Percentiles rank a stretch among this genome's conserved stretches.
phyloP scores from a whole-genome alignment of 208 protist genomes.

The Vickermania ingenoplastis region DNA sequence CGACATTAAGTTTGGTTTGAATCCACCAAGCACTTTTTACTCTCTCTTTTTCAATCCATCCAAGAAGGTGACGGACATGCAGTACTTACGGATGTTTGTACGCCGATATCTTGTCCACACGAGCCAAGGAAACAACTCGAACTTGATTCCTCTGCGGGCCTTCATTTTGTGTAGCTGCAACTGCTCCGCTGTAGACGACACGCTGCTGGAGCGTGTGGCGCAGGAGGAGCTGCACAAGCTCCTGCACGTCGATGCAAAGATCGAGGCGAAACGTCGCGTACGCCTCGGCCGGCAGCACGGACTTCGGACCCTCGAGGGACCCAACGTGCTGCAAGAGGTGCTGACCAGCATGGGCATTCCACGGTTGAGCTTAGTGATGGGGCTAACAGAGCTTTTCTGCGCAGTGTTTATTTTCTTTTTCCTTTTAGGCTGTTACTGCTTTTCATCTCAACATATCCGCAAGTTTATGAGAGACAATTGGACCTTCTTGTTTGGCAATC shows the following conservation, averaged over 20 bases:
- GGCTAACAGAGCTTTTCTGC: background rate
- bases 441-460: background rate
- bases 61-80: slow-evolving; percentile 51
- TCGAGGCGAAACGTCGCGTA: background rate
- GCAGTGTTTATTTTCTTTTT: background rate
- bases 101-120: slow-evolving; percentile 76
- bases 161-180: slow-evolving; percentile 40
- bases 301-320: background rate
- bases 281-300: background rate
- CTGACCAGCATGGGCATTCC: background rate
- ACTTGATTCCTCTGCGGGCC: slow-evolving; percentile 37
- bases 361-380: background rate
- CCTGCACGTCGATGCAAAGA: background rate
- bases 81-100: slow-evolving; percentile 79
- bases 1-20: background rate
- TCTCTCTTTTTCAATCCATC: slow-evolving; percentile 50
- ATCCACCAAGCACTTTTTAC: slow-evolving; percentile 46
- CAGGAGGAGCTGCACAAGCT: background rate
- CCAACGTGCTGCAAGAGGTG: background rate
- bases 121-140: slow-evolving; percentile 60
- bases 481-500: background rate
- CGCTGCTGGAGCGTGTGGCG: background rate
- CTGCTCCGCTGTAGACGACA: background rate
- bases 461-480: background rate
- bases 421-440: background rate